Percentiles rank a stretch among this genome's conserved stretches.
These are phyloP conservation scores for Euphorbia celastroides DNA, from an alignment of 441 rosid genomes.

Conservation along the genomic window DNA sequence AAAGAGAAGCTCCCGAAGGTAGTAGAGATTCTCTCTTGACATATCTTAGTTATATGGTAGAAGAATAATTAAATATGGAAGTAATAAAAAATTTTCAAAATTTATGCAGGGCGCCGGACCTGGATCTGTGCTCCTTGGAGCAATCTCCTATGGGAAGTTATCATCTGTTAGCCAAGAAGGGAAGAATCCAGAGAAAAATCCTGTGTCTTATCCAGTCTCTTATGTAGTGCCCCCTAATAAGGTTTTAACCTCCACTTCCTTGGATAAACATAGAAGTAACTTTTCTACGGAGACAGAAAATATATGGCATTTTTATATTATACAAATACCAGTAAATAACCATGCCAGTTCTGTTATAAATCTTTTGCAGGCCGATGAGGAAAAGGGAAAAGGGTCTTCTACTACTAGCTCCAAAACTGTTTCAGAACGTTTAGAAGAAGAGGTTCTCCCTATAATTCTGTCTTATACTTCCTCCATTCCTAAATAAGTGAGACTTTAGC, in stretches of 20 bases:
- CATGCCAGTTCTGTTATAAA: not conserved
- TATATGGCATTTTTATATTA: conserved; percentile 11
- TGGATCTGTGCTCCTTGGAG: conserved; percentile 81
- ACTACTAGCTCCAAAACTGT: conserved; percentile 47
- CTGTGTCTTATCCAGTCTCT: conserved; percentile 57
- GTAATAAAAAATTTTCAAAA: conserved; percentile 11
- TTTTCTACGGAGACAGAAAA: conserved; percentile 4
- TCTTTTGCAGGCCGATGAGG: conserved; percentile 62
- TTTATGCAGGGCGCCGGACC: conserved; percentile 70
- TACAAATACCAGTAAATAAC: not conserved
- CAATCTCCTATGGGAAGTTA: conserved; percentile 68
- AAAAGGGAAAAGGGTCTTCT: conserved; percentile 59
- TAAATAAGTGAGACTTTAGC: too few species aligned
- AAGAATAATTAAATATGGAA: not conserved
- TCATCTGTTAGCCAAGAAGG: conserved; percentile 47
- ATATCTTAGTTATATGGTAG: not conserved
- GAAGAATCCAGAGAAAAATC: conserved; percentile 61
- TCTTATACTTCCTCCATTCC: too few species aligned
- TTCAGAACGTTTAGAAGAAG: conserved; percentile 73
- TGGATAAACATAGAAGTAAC: conserved; percentile 4
- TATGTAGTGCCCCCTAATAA: conserved; percentile 89
- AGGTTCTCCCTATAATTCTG: conserved; percentile 40
- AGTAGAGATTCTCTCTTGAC: conserved; percentile 13
- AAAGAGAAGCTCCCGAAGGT: conserved; percentile 97
- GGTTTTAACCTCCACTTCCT: conserved; percentile 38